These are phyloP conservation scores for Dalbergia cochinchinensis DNA, from an alignment of 306 rosid genomes.

Conservation along the genomic window DNA sequence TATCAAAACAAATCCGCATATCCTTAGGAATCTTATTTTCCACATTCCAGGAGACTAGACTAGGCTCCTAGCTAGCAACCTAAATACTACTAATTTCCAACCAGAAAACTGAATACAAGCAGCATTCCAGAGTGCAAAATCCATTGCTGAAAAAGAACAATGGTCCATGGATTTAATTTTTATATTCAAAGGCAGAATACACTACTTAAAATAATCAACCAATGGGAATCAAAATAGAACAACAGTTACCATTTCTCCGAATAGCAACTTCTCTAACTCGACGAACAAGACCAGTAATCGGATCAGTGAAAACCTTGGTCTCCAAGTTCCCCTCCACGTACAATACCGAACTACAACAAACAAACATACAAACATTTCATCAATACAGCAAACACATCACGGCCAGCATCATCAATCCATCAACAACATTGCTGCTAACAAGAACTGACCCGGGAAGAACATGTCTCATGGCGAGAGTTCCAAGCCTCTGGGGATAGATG, in stretches of 20 bases:
- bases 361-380: neutral
- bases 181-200: neutral
- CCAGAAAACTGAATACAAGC: neutral
- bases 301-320: slow-evolving; percentile 78
- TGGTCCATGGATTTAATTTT: neutral
- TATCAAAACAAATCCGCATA: neutral
- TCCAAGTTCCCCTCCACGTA: slow-evolving; percentile 92
- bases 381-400: neutral
- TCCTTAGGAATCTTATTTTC: neutral
- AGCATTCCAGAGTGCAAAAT: neutral
- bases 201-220: neutral
- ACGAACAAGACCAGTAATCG: slow-evolving; percentile 75
- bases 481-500: slow-evolving; percentile 70
- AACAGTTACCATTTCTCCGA: slow-evolving; percentile 71
- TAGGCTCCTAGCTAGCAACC: neutral
- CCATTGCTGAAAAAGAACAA: too few relatives aligned
- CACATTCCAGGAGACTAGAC: neutral
- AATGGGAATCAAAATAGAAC: neutral
- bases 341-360: slow-evolving; percentile 65
- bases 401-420: neutral
- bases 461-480: slow-evolving; percentile 56
- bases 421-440: neutral
- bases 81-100: neutral
- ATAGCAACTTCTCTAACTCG: slow-evolving; percentile 80
- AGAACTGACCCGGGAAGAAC: slow-evolving; percentile 65